Evolutionary conservation across 2,329 filamentous ascomycete genomes (phyloP).

Genomic region (Colletotrichum godetiae): DNA sequence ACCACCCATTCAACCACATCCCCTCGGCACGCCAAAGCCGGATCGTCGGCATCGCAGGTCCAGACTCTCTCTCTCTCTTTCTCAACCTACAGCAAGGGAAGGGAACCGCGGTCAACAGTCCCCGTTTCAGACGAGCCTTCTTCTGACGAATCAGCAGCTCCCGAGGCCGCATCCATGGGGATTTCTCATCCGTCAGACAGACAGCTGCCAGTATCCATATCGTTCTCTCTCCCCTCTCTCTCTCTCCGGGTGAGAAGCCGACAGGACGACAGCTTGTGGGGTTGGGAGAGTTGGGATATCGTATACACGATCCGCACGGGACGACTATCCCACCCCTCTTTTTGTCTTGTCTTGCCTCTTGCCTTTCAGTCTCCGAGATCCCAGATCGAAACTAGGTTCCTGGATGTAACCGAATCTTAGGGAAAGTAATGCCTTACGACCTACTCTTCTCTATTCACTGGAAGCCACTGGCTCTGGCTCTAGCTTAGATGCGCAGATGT

Average conservation of each 20-base stretch:
- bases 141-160: constrained; percentile 5
- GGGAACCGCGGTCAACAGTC: constrained; percentile 11
- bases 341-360: background rate
- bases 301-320: no score
- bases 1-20: background rate
- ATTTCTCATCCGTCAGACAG: background rate
- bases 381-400: background rate
- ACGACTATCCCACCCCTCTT: background rate
- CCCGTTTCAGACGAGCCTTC: constrained; percentile 19
- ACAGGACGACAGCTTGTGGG: background rate
- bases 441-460: no score
- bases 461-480: no score
- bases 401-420: background rate
- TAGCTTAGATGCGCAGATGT: no score
- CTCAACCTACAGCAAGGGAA: background rate
- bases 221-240: background rate
- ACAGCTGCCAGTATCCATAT: background rate
- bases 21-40: background rate
- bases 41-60: background rate
- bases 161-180: background rate
- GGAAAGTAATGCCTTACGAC: background rate
- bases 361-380: no score
- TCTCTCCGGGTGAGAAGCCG: background rate
- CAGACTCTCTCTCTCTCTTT: background rate
- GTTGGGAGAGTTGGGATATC: background rate